phyloP scores from a whole-genome alignment of 108 stramenopile genomes.

The Pseudonitzschia delicatissima region DNA sequence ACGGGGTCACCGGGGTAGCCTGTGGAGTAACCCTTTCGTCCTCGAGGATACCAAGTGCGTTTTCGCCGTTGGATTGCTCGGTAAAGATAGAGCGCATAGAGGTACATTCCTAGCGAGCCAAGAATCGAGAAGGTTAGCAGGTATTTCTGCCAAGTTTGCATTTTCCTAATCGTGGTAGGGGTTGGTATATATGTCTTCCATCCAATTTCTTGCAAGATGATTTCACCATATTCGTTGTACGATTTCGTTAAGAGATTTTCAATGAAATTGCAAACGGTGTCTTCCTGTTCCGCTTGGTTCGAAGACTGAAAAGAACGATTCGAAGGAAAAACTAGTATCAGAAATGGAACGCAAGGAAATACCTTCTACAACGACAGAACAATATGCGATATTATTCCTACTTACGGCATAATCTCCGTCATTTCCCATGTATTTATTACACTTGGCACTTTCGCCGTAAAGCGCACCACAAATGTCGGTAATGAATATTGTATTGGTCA shows the following conservation, averaged over 20 bases:
- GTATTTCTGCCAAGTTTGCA: conserved; percentile 12
- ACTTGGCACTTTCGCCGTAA: conserved; percentile 64
- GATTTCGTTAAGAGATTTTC: conserved; percentile 56
- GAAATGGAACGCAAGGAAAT: not conserved
- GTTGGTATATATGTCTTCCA: conserved; percentile 6
- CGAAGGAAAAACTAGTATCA: not conserved
- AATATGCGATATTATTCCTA: not conserved
- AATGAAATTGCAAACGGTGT: conserved; percentile 68
- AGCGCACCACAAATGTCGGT: conserved; percentile 59
- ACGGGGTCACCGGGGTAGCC: conserved; percentile 16
- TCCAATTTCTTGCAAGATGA: conserved; percentile 25
- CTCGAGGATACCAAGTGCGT: conserved; percentile 26
- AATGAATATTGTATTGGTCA: conserved; percentile 23
- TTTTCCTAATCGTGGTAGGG: not conserved
- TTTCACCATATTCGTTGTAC: conserved; percentile 74
- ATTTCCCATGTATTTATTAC: conserved; percentile 62
- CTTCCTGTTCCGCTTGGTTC: conserved; percentile 39
- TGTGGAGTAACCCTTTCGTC: conserved; percentile 21
- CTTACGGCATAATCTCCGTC: conserved; percentile 26
- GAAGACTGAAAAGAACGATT: conserved; percentile 23
- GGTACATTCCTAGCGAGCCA: conserved; percentile 14
- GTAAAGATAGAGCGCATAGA: conserved; percentile 36
- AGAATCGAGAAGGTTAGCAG: conserved; percentile 24
- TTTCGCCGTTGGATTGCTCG: conserved; percentile 21
- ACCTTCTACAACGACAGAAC: not conserved